phyloP scores from a whole-genome alignment of 139 green algal species.

The Trebouxia sp. region DNA sequence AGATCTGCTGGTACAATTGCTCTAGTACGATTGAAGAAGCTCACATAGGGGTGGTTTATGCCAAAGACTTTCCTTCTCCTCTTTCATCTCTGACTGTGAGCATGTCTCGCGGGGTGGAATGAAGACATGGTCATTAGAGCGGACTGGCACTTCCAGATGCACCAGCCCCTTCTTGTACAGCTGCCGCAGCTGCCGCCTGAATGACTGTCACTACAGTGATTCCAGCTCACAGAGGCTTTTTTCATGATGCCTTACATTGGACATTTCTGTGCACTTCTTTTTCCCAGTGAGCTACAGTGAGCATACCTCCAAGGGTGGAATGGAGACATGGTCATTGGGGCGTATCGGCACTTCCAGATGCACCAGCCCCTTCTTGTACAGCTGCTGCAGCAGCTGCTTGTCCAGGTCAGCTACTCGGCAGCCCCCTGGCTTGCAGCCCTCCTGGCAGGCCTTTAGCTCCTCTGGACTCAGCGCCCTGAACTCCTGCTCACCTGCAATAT shows the following conservation, averaged over 20 bases:
- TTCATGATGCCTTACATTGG: too few species aligned
- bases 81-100: too few species aligned
- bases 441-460: constrained; percentile 62
- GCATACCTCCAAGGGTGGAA: constrained; percentile 79
- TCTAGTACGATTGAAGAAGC: too few species aligned
- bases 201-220: too few species aligned
- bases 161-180: constrained; percentile 79
- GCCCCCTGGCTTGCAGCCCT: constrained; percentile 16
- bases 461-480: constrained; percentile 68
- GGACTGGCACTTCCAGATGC: constrained; percentile 86
- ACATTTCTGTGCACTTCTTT: too few species aligned
- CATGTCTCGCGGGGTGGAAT: constrained; percentile 81
- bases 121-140: constrained; percentile 76
- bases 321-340: constrained; percentile 79
- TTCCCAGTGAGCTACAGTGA: too few species aligned
- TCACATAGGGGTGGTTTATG: too few species aligned
- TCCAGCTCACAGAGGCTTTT: too few species aligned
- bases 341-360: constrained; percentile 87
- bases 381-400: constrained; percentile 39
- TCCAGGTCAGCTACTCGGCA: constrained; percentile 41
- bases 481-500: constrained; percentile 80
- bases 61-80: too few species aligned
- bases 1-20: too few species aligned
- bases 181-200: constrained; percentile 36
- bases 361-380: constrained; percentile 78